Evolutionary conservation across 2,329 filamentous ascomycete genomes (phyloP), one percentile per base, ranked within the genome.

Genomic region (Exophiala aquamarina): DNA sequence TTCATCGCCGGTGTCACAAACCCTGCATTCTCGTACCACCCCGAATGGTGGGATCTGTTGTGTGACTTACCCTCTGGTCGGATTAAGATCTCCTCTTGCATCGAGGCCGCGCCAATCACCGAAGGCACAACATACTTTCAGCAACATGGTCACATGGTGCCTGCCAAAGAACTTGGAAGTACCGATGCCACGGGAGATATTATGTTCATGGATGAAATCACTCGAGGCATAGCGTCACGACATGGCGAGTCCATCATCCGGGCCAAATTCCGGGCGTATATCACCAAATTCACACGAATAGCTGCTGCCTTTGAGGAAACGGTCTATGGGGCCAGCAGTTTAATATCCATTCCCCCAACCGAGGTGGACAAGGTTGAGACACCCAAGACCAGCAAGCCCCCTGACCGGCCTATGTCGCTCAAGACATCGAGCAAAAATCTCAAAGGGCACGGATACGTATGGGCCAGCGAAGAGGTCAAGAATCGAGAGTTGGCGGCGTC

Each of bases 1-100:
- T 98, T 98, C 68, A 95, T 98, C 60, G 93, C 93, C 2, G 93
- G 93, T 47, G 93, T 98, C 32, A 98, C 92, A 1, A 98, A 98
- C 63, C 93, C 93, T 4, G 92, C 90, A 0, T 98, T 98, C 65
- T 90, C 92, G 52, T 83, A 90, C 62, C 92, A 97, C 62, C 88
- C 87, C 0, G 91, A 96, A 65, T 98, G 93, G 93, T 98, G 93
- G 93, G 93, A 98, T 68, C 71, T 98, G 8, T 77, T 98, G 10
- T 98, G 93, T 67, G 93, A 98, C 67, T 75, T 98, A 33, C 87
- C 91, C 0, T 92, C 85, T 1, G 93, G 93, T 8, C 84, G 91
- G 34, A 90, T 98, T 75, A 95, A 93, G 69, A 97, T 98, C 61
- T 95, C 89, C 62, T 89, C 81, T 65, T 85, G 84, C 59, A 91